Evolutionary conservation across 2,329 filamentous ascomycete genomes (phyloP).

Genomic region (Xylariaceae sp.): DNA sequence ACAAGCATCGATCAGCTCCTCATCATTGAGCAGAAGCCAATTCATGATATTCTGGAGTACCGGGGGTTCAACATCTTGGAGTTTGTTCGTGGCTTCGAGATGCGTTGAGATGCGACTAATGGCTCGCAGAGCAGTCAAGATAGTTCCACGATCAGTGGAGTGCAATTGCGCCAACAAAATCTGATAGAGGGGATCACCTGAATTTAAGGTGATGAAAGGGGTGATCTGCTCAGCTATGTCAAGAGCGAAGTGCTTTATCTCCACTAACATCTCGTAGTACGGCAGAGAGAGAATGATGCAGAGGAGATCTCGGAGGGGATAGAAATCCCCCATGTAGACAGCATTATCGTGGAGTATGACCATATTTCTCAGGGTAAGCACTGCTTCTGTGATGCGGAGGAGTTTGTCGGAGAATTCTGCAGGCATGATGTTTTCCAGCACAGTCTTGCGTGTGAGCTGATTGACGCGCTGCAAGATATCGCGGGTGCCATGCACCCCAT

Average conservation of each 20-base stretch:
- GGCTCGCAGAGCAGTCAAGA: constrained; percentile 76
- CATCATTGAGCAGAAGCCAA: constrained; percentile 80
- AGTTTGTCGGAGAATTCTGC: constrained; percentile 68
- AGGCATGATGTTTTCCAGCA: constrained; percentile 70
- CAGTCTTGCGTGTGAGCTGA: constrained; percentile 56
- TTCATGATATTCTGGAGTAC: constrained; percentile 67
- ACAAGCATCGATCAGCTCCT: constrained; percentile 83
- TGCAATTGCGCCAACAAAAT: constrained; percentile 64
- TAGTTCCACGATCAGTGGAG: constrained; percentile 74
- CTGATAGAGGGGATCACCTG: constrained; percentile 75
- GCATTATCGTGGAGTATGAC: constrained; percentile 91
- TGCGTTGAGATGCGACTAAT: constrained; percentile 88
- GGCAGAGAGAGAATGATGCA: constrained; percentile 81
- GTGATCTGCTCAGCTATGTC: constrained; percentile 92
- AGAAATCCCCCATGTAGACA: constrained; percentile 71
- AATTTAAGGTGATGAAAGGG: constrained; percentile 70
- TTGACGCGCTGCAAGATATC: constrained; percentile 72
- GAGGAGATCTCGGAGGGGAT: constrained; percentile 75
- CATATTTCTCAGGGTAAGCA: constrained; percentile 91
- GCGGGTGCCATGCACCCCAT: constrained; percentile 64
- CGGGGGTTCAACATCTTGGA: constrained; percentile 65
- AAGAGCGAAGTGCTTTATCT: constrained; percentile 85
- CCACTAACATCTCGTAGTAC: constrained; percentile 66
- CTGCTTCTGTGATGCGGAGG: constrained; percentile 78
- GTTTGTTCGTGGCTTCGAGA: constrained; percentile 71